These are phyloP conservation scores for Cenchrus fungigraminus DNA, from an alignment of 176 grass and related monocot genomes.

Conservation along the genomic window DNA sequence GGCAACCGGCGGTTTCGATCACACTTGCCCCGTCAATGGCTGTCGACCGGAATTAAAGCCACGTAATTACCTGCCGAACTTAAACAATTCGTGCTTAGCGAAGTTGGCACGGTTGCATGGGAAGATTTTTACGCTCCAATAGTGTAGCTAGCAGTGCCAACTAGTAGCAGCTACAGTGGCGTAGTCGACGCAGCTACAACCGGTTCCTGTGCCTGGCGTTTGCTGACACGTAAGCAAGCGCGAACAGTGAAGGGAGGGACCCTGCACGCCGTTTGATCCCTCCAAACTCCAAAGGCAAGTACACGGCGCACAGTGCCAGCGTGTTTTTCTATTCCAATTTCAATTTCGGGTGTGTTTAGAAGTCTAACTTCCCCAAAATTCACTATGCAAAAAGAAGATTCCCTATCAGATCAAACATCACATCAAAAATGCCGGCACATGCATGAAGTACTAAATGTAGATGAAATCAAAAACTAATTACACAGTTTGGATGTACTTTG, in stretches of 20 bases:
- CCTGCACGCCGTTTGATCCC: neutral
- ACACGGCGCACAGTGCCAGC: neutral
- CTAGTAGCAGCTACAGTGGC: neutral
- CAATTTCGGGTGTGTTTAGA: neutral
- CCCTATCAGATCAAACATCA: too few species aligned
- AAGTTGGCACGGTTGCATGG: neutral
- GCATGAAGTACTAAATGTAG: too few species aligned
- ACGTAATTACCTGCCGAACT: neutral
- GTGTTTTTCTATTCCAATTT: slow-evolving; percentile 13
- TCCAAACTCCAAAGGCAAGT: neutral
- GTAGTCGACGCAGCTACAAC: neutral
- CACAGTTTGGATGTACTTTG: too few species aligned
- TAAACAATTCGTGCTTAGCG: neutral
- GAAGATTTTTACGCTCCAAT: neutral
- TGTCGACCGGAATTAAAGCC: neutral
- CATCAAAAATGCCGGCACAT: too few species aligned
- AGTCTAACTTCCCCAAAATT: too few species aligned
- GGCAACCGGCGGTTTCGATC: neutral
- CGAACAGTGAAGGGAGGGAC: neutral
- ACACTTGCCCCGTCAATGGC: neutral
- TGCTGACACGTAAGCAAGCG: slow-evolving; percentile 17
- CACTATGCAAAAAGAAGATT: too few species aligned
- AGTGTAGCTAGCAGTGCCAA: neutral
- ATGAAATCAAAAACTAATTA: too few species aligned
- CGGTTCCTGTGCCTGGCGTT: neutral